Percentiles rank a stretch among this genome's conserved stretches.
phyloP scores from a whole-genome alignment of 257 asterid genomes.

The Schizonepeta tenuifolia region DNA sequence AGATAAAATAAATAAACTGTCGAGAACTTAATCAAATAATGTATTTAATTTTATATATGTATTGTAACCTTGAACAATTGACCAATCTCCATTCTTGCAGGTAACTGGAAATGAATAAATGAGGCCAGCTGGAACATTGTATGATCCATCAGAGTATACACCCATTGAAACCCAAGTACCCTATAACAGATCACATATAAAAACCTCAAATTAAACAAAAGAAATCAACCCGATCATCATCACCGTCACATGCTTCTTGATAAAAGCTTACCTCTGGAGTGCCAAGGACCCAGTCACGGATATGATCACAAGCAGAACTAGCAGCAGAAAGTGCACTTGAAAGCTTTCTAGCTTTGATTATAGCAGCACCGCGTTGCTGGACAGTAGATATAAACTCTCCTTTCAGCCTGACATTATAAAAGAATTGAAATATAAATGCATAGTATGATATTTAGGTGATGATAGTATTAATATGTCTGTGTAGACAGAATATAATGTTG shows the following conservation, averaged over 20 bases:
- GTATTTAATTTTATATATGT: too few relatives aligned
- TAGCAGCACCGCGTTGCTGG: conserved; percentile 98
- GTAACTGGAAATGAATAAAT: conserved; percentile 90
- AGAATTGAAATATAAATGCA: too few relatives aligned
- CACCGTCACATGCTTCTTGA: background rate
- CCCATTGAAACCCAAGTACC: conserved; percentile 97
- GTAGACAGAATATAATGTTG: background rate
- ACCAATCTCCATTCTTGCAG: conserved; percentile 94
- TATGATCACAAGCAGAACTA: conserved; percentile 95
- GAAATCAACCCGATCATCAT: background rate
- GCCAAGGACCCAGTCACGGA: conserved; percentile 96
- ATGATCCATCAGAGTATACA: conserved; percentile 95
- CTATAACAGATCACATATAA: conserved; percentile 34
- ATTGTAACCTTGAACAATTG: conserved; percentile 80
- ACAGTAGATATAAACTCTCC: conserved; percentile 79
- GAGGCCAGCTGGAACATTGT: conserved; percentile 87
- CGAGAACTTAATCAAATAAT: too few relatives aligned
- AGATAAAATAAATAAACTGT: too few relatives aligned
- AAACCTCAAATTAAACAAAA: too few relatives aligned
- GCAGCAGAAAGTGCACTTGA: conserved; percentile 99
- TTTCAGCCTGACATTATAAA: conserved; percentile 57
- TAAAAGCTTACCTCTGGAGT: conserved; percentile 72
- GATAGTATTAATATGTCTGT: background rate
- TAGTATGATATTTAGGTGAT: background rate
- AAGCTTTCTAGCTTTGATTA: conserved; percentile 88